Conservation (phyloP, 139 green algal species). For the Micromonas pusilla region DNA sequence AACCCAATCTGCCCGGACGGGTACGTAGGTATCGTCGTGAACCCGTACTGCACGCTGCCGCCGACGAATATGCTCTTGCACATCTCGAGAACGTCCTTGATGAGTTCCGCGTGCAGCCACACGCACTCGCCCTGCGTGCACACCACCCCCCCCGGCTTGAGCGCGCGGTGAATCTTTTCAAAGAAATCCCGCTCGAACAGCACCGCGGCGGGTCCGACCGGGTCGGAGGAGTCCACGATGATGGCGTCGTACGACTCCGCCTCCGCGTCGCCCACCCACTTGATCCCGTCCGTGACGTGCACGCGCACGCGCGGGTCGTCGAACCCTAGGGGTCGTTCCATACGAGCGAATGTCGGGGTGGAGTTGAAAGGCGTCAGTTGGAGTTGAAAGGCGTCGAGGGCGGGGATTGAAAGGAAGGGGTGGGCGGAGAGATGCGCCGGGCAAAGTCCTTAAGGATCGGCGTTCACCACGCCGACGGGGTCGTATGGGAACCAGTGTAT, state of each 20-base stretch:
- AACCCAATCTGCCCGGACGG: constrained; percentile 92
- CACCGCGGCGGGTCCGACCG: constrained; percentile 16
- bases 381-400: too few species aligned
- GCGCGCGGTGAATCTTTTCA: constrained; percentile 78
- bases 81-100: constrained; percentile 81
- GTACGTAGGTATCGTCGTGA: constrained; percentile 96
- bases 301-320: constrained; percentile 76
- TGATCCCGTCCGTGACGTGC: constrained; percentile 90
- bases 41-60: constrained; percentile 84
- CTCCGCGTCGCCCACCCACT: constrained; percentile 70
- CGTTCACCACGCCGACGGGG: too few species aligned
- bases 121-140: constrained; percentile 88
- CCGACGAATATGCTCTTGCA: constrained; percentile 74
- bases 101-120: constrained; percentile 93
- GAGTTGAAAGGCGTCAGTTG: too few species aligned
- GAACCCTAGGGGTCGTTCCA: too few species aligned
- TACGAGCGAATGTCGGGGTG: too few species aligned
- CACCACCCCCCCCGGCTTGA: constrained; percentile 84
- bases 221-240: constrained; percentile 84
- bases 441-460: too few species aligned
- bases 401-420: too few species aligned
- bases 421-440: too few species aligned
- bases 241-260: constrained; percentile 87
- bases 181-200: constrained; percentile 77
- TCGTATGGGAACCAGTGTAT: too few species aligned